phyloP scores from a whole-genome alignment of 73 alveolate genomes.

The Paramecium tetraurelia region DNA sequence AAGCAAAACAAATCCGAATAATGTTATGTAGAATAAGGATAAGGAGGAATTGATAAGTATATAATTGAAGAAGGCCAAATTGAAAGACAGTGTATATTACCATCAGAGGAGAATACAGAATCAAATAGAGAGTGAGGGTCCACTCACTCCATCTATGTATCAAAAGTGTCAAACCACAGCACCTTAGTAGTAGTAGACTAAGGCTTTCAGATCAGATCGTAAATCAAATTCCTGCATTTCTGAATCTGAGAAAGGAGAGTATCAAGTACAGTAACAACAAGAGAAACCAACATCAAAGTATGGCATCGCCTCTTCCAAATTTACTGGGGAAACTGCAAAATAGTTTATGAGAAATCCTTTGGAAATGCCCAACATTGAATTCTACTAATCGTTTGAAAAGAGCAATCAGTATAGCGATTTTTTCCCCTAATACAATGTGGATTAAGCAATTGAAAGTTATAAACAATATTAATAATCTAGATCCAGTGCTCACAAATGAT shows the following conservation, averaged over 20 bases:
- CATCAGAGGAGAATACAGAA: not conserved
- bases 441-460: constrained; percentile 18
- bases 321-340: constrained; percentile 52
- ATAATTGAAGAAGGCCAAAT: not conserved
- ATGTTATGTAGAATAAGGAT: not conserved
- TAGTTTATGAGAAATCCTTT: constrained; percentile 5
- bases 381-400: constrained; percentile 15
- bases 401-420: constrained; percentile 24
- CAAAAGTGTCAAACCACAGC: not conserved
- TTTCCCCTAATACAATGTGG: not conserved
- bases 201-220: not conserved
- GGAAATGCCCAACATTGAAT: constrained; percentile 15
- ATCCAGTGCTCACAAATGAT: not conserved
- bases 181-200: not conserved
- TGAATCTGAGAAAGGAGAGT: not conserved
- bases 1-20: not conserved
- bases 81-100: not conserved
- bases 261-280: not conserved
- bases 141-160: not conserved
- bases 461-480: not conserved
- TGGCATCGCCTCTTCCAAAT: constrained; percentile 1
- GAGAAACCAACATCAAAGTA: not conserved
- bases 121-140: not conserved
- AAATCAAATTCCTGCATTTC: not conserved
- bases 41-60: not conserved